Percentiles rank a stretch among this genome's conserved stretches.
These are phyloP conservation scores for Scutellaria galericulata DNA, from an alignment of 257 asterid genomes.

Conservation along the genomic window DNA sequence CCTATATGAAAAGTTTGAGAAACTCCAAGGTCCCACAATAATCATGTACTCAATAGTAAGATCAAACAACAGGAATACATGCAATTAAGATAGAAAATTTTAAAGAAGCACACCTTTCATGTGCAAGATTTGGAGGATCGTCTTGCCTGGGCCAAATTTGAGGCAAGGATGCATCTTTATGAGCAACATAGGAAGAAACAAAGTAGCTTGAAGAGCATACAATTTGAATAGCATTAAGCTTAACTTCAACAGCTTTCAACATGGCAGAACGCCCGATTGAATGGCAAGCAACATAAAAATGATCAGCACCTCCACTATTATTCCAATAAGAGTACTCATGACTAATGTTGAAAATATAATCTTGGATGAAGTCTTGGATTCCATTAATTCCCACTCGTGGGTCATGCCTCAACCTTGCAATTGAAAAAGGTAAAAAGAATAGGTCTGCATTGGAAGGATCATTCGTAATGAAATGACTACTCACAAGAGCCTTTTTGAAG, in stretches of 20 bases:
- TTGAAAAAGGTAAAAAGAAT: conserved; percentile 80
- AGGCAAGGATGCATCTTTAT: conserved; percentile 87
- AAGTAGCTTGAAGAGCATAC: conserved; percentile 87
- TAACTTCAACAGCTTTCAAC: conserved; percentile 67
- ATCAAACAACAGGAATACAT: conserved; percentile 15
- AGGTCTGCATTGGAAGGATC: conserved; percentile 73
- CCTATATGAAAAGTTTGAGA: neutral
- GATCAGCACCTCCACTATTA: conserved; percentile 83
- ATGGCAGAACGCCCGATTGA: conserved; percentile 78
- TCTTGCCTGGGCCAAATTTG: conserved; percentile 90
- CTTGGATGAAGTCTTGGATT: conserved; percentile 63
- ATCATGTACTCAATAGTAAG: neutral
- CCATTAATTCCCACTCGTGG: conserved; percentile 70
- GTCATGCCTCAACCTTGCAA: conserved; percentile 81
- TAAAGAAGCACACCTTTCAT: conserved; percentile 57
- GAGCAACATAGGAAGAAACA: conserved; percentile 72
- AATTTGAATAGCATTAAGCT: conserved; percentile 74
- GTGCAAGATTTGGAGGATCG: conserved; percentile 50
- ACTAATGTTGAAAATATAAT: conserved; percentile 64
- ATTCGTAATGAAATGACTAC: conserved; percentile 72
- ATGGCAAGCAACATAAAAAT: conserved; percentile 91
- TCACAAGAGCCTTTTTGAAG: conserved; percentile 74
- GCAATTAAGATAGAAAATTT: conserved; percentile 25
- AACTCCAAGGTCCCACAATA: neutral
- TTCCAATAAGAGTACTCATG: conserved; percentile 76